Evolutionary conservation across 441 rosid species (phyloP).

Genomic region (Biscutella laevigata): DNA sequence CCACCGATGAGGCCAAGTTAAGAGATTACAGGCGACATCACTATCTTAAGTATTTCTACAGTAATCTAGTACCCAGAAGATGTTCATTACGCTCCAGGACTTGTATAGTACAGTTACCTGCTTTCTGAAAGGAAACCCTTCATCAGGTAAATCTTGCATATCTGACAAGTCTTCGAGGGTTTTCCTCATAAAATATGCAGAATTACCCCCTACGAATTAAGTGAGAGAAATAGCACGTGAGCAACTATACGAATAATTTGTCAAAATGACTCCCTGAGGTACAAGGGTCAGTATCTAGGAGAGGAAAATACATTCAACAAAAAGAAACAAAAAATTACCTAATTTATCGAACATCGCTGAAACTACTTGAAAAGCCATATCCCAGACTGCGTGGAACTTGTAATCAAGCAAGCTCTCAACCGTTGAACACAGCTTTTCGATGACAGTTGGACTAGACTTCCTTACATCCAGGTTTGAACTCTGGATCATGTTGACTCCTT

Average conservation of each 20-base stretch:
- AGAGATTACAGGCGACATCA: not conserved
- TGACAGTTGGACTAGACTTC: constrained; percentile 57
- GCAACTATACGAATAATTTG: not conserved
- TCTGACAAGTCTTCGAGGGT: constrained; percentile 67
- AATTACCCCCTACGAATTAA: constrained; percentile 41
- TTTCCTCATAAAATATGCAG: constrained; percentile 73
- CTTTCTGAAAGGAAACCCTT: constrained; percentile 70
- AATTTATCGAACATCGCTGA: constrained; percentile 67
- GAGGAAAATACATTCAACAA: not conserved
- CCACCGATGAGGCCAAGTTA: constrained; percentile 2
- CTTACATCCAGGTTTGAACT: constrained; percentile 29
- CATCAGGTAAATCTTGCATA: constrained; percentile 77
- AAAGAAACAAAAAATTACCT: constrained; percentile 35
- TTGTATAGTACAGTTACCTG: constrained; percentile 45
- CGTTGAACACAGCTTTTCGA: constrained; percentile 67
- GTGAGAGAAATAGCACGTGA: constrained; percentile 4
- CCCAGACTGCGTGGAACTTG: constrained; percentile 68
- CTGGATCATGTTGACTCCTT: constrained; percentile 51
- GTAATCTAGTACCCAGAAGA: not conserved
- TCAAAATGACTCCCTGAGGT: constrained; percentile 4
- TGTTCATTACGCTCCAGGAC: not conserved
- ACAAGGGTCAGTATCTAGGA: not conserved
- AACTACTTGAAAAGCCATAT: constrained; percentile 72
- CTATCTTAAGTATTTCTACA: not conserved
- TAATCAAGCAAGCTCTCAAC: constrained; percentile 79